phyloP scores from a whole-genome alignment of 1,139 yeast genomes.

The Zygotorulaspora mrakii region DNA sequence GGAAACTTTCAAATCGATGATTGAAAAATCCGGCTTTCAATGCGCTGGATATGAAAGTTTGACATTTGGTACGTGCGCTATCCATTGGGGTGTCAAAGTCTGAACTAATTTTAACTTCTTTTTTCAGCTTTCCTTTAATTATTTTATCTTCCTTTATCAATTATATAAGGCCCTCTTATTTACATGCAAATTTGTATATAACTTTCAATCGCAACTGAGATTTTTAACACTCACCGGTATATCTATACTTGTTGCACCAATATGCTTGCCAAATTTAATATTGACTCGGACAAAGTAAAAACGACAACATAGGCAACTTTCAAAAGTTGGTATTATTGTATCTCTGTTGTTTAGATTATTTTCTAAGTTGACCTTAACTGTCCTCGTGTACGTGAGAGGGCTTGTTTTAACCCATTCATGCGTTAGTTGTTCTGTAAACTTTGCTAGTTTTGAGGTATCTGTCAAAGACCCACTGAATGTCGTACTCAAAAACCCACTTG shows the following conservation, averaged over 20 bases:
- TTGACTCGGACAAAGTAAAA: slow-evolving; percentile 43
- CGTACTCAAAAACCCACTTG: slow-evolving; percentile 14
- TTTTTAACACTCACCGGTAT: slow-evolving; percentile 38
- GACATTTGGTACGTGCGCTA: slow-evolving; percentile 95
- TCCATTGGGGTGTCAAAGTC: slow-evolving; percentile 90
- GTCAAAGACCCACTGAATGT: slow-evolving; percentile 20
- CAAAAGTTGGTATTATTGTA: slow-evolving; percentile 56
- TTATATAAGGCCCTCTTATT: not conserved
- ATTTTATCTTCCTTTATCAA: not conserved
- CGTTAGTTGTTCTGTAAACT: slow-evolving; percentile 21
- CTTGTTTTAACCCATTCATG: slow-evolving; percentile 27
- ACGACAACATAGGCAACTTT: slow-evolving; percentile 52
- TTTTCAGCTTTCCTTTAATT: not conserved
- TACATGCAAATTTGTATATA: slow-evolving; percentile 21
- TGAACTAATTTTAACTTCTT: slow-evolving; percentile 24
- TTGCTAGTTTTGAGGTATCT: slow-evolving; percentile 14
- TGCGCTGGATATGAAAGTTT: slow-evolving; percentile 89
- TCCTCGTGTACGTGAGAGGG: slow-evolving; percentile 25
- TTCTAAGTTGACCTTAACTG: slow-evolving; percentile 31
- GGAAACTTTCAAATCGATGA: slow-evolving; percentile 87
- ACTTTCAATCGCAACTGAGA: not conserved
- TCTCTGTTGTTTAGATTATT: slow-evolving; percentile 34
- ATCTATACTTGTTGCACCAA: slow-evolving; percentile 33
- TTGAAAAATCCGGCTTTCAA: slow-evolving; percentile 92
- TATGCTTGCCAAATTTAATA: slow-evolving; percentile 35